These are phyloP conservation scores for Xylaria sp. DNA, from an alignment of 2,329 filamentous ascomycete species.

Conservation along the genomic window DNA sequence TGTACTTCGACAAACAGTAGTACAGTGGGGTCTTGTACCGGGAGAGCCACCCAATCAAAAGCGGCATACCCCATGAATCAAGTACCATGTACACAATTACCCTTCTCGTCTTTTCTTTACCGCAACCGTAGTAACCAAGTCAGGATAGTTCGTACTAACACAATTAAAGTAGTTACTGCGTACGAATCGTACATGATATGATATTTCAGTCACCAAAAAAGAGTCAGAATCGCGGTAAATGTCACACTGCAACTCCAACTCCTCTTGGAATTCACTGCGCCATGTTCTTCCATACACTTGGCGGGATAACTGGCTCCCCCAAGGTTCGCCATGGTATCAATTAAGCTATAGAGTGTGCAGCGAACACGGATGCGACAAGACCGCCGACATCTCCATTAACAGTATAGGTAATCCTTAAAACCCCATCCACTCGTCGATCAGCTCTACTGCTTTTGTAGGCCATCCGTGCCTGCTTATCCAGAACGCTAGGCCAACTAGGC, in stretches of 20 bases:
- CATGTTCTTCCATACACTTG: neutral
- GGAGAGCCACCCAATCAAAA: neutral
- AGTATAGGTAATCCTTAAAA: conserved; percentile 40
- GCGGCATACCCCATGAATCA: too few species aligned
- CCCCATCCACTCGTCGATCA: conserved; percentile 47
- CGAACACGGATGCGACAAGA: neutral
- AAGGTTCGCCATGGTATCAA: neutral
- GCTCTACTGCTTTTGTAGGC: conserved; percentile 51
- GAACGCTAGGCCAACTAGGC: conserved; percentile 75
- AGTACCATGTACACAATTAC: neutral
- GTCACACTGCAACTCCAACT: neutral
- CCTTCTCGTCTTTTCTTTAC: neutral
- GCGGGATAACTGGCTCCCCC: neutral
- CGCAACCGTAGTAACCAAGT: neutral
- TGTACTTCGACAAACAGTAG: too few species aligned
- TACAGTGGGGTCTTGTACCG: neutral
- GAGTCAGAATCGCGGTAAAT: neutral
- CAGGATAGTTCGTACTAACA: neutral
- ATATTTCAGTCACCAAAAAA: neutral
- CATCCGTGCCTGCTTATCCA: conserved; percentile 60
- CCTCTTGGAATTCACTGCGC: too few species aligned
- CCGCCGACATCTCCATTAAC: conserved; percentile 4
- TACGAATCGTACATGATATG: neutral
- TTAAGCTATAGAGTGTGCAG: neutral
- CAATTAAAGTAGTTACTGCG: neutral